These are phyloP conservation scores for Nemania abortiva DNA, from an alignment of 2,329 filamentous ascomycete genomes.

Conservation along the genomic window DNA sequence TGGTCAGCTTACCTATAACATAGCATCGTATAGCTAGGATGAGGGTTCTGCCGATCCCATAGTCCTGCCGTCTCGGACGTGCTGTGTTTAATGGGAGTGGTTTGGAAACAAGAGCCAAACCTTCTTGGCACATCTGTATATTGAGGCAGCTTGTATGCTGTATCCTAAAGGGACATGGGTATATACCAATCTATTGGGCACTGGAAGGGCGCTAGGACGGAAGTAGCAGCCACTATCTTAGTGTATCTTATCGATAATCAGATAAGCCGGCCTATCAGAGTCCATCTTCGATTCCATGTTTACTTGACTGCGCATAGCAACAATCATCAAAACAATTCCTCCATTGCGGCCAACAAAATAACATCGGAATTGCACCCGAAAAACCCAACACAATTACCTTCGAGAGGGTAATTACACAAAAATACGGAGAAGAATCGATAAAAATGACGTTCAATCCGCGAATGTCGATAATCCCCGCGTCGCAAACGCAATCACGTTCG, in stretches of 20 bases:
- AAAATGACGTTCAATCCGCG: conserved; percentile 69
- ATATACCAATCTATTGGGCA: background rate
- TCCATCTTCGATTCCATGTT: conserved; percentile 24
- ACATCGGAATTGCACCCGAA: background rate
- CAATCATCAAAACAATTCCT: conserved; percentile 35
- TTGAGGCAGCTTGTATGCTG: background rate
- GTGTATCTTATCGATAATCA: conserved; percentile 28
- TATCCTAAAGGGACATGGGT: too few relatives aligned
- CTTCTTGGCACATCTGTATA: background rate
- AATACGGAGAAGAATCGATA: background rate
- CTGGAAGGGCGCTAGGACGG: background rate
- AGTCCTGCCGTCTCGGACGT: background rate
- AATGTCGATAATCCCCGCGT: conserved; percentile 70
- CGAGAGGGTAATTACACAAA: background rate
- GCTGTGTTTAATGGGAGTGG: background rate
- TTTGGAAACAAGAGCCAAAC: background rate
- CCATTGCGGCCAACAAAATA: conserved; percentile 3
- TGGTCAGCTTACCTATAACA: conserved; percentile 29
- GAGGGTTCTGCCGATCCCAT: background rate
- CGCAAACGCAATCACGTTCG: conserved; percentile 64
- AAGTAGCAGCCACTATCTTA: background rate
- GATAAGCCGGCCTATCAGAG: conserved; percentile 28
- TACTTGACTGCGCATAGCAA: conserved; percentile 34
- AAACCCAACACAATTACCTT: background rate
- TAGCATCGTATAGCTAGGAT: conserved; percentile 18